Conservation (phyloP, 2,329 filamentous ascomycete genomes). For the Aspergillus transmontanensis region DNA sequence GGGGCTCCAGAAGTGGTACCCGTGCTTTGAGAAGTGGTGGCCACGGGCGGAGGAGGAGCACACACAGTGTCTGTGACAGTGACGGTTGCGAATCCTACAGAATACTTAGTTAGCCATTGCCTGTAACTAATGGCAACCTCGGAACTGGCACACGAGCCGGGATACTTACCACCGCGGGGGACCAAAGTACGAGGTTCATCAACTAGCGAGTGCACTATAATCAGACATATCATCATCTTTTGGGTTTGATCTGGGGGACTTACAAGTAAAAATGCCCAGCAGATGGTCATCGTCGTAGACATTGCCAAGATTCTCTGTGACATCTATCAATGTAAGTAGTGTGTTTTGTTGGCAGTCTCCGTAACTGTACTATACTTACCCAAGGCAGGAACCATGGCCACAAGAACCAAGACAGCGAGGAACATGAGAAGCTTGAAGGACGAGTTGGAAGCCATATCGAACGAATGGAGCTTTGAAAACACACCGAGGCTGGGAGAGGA, state of each 20-base stretch:
- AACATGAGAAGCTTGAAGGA: constrained; percentile 21
- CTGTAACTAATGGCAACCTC: not conserved
- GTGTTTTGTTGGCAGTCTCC: not conserved
- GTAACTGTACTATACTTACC: constrained; percentile 18
- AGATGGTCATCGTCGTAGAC: constrained; percentile 3
- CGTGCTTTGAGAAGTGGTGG: constrained; percentile 1
- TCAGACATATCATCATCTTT: not conserved
- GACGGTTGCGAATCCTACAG: constrained; percentile 14
- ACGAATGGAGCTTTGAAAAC: not conserved
- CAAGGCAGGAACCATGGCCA: constrained; percentile 14
- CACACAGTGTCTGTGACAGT: constrained; percentile 29
- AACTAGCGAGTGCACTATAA: not conserved
- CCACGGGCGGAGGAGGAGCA: constrained; percentile 1
- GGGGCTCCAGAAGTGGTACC: constrained; percentile 6
- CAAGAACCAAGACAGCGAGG: constrained; percentile 25
- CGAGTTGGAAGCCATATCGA: constrained; percentile 16
- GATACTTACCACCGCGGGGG: constrained; percentile 10
- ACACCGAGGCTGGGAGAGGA: not conserved
- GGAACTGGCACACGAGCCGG: too few relatives aligned
- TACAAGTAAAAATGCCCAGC: constrained; percentile 5
- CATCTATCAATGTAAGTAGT: constrained; percentile 3
- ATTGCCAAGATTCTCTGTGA: not conserved
- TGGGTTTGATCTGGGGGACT: not conserved
- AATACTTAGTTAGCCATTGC: not conserved
- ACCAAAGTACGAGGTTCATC: not conserved